Evolutionary conservation across 2,329 filamentous ascomycete species (phyloP).

Genomic region (Penicillium crustosum): DNA sequence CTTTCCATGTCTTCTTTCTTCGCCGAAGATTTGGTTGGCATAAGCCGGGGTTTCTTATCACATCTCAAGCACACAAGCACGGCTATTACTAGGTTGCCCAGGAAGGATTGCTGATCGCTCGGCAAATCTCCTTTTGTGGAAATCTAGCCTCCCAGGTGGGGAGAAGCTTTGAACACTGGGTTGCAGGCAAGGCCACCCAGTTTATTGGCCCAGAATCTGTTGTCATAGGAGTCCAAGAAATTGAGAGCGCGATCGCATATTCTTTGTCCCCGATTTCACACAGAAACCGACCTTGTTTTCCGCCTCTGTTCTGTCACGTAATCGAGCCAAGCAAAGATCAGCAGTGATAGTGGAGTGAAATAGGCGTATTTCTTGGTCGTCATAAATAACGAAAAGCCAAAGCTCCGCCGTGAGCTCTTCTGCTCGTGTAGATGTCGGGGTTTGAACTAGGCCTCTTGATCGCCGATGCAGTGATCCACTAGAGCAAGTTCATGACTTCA

Average conservation of each 20-base stretch:
- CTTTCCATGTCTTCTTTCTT: neutral
- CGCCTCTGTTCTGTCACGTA: constrained; percentile 9
- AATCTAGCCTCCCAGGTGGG: neutral
- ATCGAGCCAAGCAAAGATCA: constrained; percentile 18
- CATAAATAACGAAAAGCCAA: constrained; percentile 6
- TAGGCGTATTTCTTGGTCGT: constrained; percentile 10
- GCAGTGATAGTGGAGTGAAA: constrained; percentile 12
- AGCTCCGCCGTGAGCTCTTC: constrained; percentile 10
- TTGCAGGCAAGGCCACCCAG: neutral
- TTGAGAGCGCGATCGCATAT: neutral
- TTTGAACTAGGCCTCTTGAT: constrained; percentile 14
- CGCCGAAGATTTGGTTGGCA: constrained; percentile 8
- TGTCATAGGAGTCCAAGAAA: neutral
- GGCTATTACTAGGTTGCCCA: too few relatives aligned
- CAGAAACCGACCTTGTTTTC: neutral
- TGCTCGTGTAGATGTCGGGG: constrained; percentile 2
- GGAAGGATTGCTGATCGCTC: constrained; percentile 16
- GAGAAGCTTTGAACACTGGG: constrained; percentile 3
- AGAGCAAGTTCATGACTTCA: constrained; percentile 8
- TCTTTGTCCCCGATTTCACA: neutral
- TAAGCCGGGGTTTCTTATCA: constrained; percentile 3
- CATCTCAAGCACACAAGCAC: constrained; percentile 3
- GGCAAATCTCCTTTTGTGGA: constrained; percentile 15
- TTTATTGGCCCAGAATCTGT: neutral
- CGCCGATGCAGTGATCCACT: constrained; percentile 19